A percentile compares a stretch with the other conserved stretches of the same genome.
Conservation (phyloP, 23 red algal genomes). For the Gracilaria domingensis region DNA sequence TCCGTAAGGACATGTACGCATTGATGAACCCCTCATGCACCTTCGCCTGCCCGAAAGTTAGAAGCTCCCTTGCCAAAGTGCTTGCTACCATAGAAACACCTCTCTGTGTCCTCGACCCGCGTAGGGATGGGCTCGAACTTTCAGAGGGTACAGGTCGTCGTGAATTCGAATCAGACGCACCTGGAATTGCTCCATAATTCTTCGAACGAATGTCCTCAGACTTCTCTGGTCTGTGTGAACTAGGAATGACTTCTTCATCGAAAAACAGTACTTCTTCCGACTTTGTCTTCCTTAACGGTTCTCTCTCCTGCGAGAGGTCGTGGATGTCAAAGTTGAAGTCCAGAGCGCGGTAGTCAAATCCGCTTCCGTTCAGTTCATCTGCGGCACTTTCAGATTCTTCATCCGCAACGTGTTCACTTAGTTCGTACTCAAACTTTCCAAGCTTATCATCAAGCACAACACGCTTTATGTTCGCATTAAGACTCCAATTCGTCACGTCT, state of each 20-base stretch:
- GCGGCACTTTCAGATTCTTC: slow-evolving; percentile 14
- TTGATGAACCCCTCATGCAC: slow-evolving; percentile 72
- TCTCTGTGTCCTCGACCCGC: slow-evolving; percentile 1
- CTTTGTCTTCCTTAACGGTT: not conserved
- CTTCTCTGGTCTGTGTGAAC: no score
- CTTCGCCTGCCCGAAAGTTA: slow-evolving; percentile 76
- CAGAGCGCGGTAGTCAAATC: not conserved
- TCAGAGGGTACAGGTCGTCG: not conserved
- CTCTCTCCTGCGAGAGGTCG: slow-evolving; percentile 9
- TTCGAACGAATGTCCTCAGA: not conserved
- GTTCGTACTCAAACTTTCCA: slow-evolving; percentile 60
- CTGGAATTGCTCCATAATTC: slow-evolving; percentile 18
- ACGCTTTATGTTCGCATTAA: slow-evolving; percentile 67
- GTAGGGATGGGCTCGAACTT: not conserved
- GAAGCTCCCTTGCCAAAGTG: slow-evolving; percentile 57
- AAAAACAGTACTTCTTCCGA: slow-evolving; percentile 1
- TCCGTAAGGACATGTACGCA: slow-evolving; percentile 67
- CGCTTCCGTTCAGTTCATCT: slow-evolving; percentile 1
- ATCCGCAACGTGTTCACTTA: not conserved
- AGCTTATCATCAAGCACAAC: slow-evolving; percentile 67
- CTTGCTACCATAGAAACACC: slow-evolving; percentile 55
- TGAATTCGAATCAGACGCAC: not conserved
- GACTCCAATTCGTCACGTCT: slow-evolving; percentile 77
- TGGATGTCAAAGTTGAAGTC: slow-evolving; percentile 8
- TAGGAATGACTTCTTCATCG: not conserved